Evolutionary conservation across 2,329 filamentous ascomycete species (phyloP).

Genomic region (Thelonectria olida): DNA sequence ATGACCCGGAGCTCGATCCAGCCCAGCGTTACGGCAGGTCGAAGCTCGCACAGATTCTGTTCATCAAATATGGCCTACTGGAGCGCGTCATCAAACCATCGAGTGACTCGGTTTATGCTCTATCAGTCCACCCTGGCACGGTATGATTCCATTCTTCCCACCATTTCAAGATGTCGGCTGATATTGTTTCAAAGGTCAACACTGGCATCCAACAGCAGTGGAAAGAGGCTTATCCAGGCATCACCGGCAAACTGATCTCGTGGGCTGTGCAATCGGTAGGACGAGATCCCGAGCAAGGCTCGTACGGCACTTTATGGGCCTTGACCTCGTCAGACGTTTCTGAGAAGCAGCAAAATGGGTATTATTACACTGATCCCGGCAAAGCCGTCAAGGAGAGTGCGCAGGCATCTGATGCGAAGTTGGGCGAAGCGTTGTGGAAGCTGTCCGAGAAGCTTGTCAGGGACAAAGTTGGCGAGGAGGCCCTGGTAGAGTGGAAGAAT

Average conservation of each 20-base stretch:
- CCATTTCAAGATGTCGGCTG: accelerated
- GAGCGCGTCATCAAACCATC: constrained; percentile 54
- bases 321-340: constrained; percentile 52
- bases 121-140: constrained; percentile 49
- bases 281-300: constrained; percentile 51
- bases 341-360: constrained; percentile 53
- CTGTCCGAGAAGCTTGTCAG: constrained; percentile 50
- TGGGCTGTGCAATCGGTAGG: constrained; percentile 46
- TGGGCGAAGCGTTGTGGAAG: constrained; percentile 51
- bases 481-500: constrained; percentile 36
- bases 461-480: constrained; percentile 52
- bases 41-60: constrained; percentile 53
- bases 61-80: constrained; percentile 51
- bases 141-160: constrained; percentile 3
- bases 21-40: constrained; percentile 51
- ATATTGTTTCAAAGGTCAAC: constrained; percentile 46
- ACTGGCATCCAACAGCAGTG: constrained; percentile 56
- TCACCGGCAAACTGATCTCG: constrained; percentile 50
- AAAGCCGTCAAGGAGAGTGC: constrained; percentile 48
- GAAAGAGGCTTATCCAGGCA: constrained; percentile 55
- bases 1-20: constrained; percentile 45
- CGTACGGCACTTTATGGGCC: constrained; percentile 54
- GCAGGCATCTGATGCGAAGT: constrained; percentile 49
- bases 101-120: constrained; percentile 50
- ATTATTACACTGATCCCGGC: constrained; percentile 52